Evolutionary conservation across 192 early-diverging fungal genomes (phyloP), one percentile per base, ranked within the genome.

Genomic region (Backusella macrospora): DNA sequence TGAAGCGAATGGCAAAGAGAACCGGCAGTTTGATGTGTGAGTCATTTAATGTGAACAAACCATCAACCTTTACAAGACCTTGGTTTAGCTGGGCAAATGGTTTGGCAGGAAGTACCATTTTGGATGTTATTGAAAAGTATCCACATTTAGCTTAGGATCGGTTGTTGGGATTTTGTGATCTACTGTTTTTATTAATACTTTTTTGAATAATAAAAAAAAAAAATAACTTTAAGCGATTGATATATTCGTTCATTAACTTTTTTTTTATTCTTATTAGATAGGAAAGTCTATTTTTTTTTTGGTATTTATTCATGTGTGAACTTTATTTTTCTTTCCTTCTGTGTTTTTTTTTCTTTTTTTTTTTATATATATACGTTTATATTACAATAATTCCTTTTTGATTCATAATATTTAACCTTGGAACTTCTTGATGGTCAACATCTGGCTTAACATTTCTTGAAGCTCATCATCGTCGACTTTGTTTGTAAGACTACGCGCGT

Each of bases 341-440:
- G n/a, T n/a, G n/a, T 34, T 34, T 2, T 1, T 34, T 34, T 34
- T 65, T 12, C 38, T 39, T 65, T 65, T 23, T 43, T 23, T 66
- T 43, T 18, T 65, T 42, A n/a, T 65, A 18, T 42, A 23, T 66
- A 29, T 62, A 62, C 4, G 3, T 23, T 29, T 62, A 43, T 40
- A 6, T 42, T 66, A 40, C 40, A 65, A 18, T 9, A 21, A 10
- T 59, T 52, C 49, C 18, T 10, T 49, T 49, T n/a, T 2, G 7
- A 7, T n/a, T 18, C 47, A 49, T 1, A n/a, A 21, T 3, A n/a
- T n/a, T 81, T 84, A 90, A 42, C 80, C 83, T 70, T 92, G 90
- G 82, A 91, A 96, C 80, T 93, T 92, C 72, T 93, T 93, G 65
- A 96, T 78, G 65, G 88, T 92, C 71, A 90, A 80, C 86, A 95